Evolutionary conservation across 768 basidiomycete species (phyloP).

Genomic region (Lentinula sp.): DNA sequence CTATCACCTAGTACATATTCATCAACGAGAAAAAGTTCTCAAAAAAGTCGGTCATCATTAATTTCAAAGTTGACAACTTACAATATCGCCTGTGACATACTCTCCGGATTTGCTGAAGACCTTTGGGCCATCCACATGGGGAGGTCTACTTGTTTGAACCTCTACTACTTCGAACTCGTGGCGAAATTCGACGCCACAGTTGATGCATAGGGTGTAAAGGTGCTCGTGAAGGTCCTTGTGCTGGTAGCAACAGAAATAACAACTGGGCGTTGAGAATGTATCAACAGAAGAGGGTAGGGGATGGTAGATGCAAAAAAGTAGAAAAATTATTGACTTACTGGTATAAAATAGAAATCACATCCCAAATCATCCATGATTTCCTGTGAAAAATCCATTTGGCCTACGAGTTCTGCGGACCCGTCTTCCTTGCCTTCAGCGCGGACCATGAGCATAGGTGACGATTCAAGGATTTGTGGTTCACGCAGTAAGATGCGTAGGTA

Average conservation of each 20-base stretch:
- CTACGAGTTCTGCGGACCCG: not conserved
- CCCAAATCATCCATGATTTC: slow-evolving; percentile 11
- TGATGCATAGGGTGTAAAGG: not conserved
- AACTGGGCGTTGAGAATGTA: not conserved
- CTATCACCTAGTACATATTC: slow-evolving; percentile 6
- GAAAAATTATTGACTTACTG: not conserved
- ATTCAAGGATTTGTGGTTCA: too few species aligned
- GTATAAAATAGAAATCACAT: slow-evolving; percentile 6
- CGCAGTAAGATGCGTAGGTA: not conserved
- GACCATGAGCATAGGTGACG: too few species aligned
- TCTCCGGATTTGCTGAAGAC: not conserved
- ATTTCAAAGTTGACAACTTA: not conserved
- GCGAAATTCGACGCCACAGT: not conserved
- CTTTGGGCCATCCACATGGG: not conserved
- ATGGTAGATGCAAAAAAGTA: too few species aligned
- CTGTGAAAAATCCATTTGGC: slow-evolving; percentile 1
- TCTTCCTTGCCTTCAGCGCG: not conserved
- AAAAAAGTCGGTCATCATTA: too few species aligned
- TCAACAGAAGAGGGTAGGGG: not conserved
- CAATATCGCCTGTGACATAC: slow-evolving; percentile 1
- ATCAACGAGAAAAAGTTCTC: too few species aligned
- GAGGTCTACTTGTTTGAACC: not conserved
- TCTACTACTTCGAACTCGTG: not conserved
- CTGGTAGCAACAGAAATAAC: not conserved
- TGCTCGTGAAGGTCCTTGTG: slow-evolving; percentile 1